Evolutionary conservation across 2,329 filamentous ascomycete genomes (phyloP).

Genomic region (Xylaria sp.): DNA sequence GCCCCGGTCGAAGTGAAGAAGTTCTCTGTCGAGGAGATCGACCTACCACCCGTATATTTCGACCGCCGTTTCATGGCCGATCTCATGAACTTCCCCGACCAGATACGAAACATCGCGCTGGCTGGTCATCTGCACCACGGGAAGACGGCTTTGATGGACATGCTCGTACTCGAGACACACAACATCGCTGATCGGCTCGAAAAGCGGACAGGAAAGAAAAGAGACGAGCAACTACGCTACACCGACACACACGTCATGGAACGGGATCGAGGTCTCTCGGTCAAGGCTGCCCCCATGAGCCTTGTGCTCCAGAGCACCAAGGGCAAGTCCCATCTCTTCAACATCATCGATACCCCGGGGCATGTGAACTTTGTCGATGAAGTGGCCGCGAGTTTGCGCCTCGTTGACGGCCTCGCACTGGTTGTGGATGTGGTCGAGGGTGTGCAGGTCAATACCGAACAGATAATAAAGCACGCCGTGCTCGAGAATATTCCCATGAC

Average conservation of each 20-base stretch:
- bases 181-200: constrained; percentile 81
- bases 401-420: constrained; percentile 90
- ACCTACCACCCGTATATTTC: constrained; percentile 87
- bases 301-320: constrained; percentile 85
- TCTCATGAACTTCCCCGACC: constrained; percentile 93
- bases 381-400: constrained; percentile 82
- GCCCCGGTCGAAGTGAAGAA: constrained; percentile 93
- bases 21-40: constrained; percentile 90
- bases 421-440: constrained; percentile 97
- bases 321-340: constrained; percentile 93
- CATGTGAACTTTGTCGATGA: constrained; percentile 99
- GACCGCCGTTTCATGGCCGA: constrained; percentile 93
- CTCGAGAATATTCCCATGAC: constrained; percentile 88
- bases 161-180: constrained; percentile 95
- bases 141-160: constrained; percentile 98
- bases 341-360: constrained; percentile 93
- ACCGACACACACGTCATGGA: constrained; percentile 92
- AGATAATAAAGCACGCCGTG: constrained; percentile 95
- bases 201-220: constrained; percentile 77
- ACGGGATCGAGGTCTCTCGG: constrained; percentile 85
- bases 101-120: constrained; percentile 90
- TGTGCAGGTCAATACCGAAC: constrained; percentile 97
- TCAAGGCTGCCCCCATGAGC: constrained; percentile 95
- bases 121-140: constrained; percentile 95
- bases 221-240: constrained; percentile 90